Evolutionary conservation across 768 basidiomycete genomes (phyloP).

Genomic region (Russula earlei): DNA sequence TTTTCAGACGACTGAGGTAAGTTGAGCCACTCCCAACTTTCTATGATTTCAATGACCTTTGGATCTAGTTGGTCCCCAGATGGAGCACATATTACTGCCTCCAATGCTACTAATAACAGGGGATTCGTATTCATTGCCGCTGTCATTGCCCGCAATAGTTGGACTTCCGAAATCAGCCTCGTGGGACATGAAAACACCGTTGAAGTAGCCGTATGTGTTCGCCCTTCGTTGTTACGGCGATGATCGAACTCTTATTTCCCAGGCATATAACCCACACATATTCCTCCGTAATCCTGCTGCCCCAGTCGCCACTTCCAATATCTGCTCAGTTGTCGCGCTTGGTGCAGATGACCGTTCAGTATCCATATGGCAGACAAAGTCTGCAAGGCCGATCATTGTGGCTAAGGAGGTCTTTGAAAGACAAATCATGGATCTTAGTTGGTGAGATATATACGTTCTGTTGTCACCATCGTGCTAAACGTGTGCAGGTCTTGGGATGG

Average conservation of each 20-base stretch:
- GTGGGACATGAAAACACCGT: slow-evolving; percentile 98
- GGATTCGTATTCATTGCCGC: slow-evolving; percentile 97
- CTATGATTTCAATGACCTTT: background rate
- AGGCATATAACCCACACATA: slow-evolving; percentile 92
- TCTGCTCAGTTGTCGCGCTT: slow-evolving; percentile 86
- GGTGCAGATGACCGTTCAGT: slow-evolving; percentile 91
- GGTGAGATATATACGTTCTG: slow-evolving; percentile 41
- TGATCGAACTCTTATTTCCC: background rate
- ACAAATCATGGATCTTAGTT: slow-evolving; percentile 91
- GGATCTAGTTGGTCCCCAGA: slow-evolving; percentile 88
- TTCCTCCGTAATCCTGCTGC: slow-evolving; percentile 69
- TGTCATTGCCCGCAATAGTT: slow-evolving; percentile 81
- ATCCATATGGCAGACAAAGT: slow-evolving; percentile 94
- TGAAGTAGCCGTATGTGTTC: slow-evolving; percentile 72
- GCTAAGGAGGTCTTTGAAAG: slow-evolving; percentile 90
- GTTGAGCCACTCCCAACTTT: background rate
- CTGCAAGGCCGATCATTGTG: slow-evolving; percentile 83
- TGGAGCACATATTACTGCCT: slow-evolving; percentile 96
- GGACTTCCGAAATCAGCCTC: slow-evolving; percentile 87
- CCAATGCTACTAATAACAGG: slow-evolving; percentile 92
- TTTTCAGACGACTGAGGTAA: slow-evolving; percentile 84
- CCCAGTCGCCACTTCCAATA: slow-evolving; percentile 69
- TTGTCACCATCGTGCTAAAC: background rate
- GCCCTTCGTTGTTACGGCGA: background rate
- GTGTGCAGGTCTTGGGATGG: slow-evolving; percentile 81